A percentile compares a stretch with the other conserved stretches of the same genome.
These are phyloP conservation scores for Trichoderma koningii DNA, from an alignment of 2,329 filamentous ascomycete genomes.

Conservation along the genomic window DNA sequence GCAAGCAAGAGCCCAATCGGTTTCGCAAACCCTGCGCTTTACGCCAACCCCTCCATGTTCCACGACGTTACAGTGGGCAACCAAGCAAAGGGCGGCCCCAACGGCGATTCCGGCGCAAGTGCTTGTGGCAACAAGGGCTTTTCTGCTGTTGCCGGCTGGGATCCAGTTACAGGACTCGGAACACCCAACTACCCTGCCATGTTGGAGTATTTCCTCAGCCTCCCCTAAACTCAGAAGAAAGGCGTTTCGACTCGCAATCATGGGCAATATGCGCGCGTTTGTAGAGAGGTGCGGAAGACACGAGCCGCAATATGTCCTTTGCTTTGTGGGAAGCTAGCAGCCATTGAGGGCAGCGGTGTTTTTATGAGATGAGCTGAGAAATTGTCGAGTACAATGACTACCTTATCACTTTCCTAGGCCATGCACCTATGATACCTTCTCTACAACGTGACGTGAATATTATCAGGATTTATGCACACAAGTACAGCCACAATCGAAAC, in stretches of 20 bases:
- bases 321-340: too few relatives aligned
- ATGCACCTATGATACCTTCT: too few relatives aligned
- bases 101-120: constrained; percentile 20
- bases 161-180: constrained; percentile 31
- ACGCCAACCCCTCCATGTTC: constrained; percentile 31
- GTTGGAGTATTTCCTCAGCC: constrained; percentile 48
- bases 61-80: constrained; percentile 29
- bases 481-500: too few relatives aligned
- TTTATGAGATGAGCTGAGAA: too few relatives aligned
- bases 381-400: too few relatives aligned
- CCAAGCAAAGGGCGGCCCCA: constrained; percentile 29
- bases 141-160: constrained; percentile 31
- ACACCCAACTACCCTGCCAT: constrained; percentile 30
- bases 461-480: too few relatives aligned
- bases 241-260: neutral
- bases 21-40: constrained; percentile 42
- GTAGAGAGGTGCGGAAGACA: neutral
- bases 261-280: neutral
- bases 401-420: too few relatives aligned
- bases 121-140: constrained; percentile 31
- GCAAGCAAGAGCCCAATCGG: constrained; percentile 37
- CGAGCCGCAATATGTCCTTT: too few relatives aligned
- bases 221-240: neutral
- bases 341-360: too few relatives aligned
- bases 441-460: too few relatives aligned